Percentiles rank a stretch among this genome's conserved stretches.
Conservation (phyloP, 2,329 filamentous ascomycete genomes). For the Calonectria pteridis region DNA sequence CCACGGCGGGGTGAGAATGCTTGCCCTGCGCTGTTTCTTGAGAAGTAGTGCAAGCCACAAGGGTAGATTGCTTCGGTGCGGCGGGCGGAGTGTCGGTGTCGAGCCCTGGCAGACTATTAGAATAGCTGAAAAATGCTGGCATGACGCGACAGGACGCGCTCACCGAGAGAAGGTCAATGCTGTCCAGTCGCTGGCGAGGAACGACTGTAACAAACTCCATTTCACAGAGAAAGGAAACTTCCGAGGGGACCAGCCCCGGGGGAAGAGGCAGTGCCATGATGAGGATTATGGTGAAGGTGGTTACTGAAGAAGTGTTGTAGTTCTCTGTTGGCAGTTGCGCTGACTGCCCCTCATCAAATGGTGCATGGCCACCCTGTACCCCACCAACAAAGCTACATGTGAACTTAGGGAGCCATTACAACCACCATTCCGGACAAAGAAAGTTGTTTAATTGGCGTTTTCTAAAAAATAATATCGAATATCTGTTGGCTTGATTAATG, state of each 20-base stretch:
- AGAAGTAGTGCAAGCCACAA: slow-evolving; percentile 96
- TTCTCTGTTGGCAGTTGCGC: slow-evolving; percentile 14
- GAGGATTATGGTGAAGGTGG: slow-evolving; percentile 8
- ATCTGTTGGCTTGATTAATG: background rate
- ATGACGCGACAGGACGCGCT: slow-evolving; percentile 54
- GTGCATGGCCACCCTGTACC: background rate
- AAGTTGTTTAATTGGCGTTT: background rate
- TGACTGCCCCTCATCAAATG: slow-evolving; percentile 23
- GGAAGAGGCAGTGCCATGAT: slow-evolving; percentile 65
- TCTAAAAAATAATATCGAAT: background rate
- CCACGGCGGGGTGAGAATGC: slow-evolving; percentile 93
- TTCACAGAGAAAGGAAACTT: slow-evolving; percentile 95
- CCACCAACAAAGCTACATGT: background rate
- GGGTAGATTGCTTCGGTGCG: slow-evolving; percentile 82
- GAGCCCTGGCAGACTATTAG: slow-evolving; percentile 66
- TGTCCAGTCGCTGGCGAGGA: slow-evolving; percentile 89
- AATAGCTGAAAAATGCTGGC: slow-evolving; percentile 27
- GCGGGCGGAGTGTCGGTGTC: slow-evolving; percentile 82
- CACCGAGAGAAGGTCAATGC: slow-evolving; percentile 87
- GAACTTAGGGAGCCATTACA: background rate
- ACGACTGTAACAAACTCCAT: slow-evolving; percentile 97
- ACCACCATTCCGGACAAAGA: background rate
- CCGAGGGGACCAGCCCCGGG: slow-evolving; percentile 78
- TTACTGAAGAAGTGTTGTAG: slow-evolving; percentile 25
- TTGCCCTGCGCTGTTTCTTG: slow-evolving; percentile 93